Conservation (phyloP, 768 basidiomycete genomes). For the Russula brevipes region DNA sequence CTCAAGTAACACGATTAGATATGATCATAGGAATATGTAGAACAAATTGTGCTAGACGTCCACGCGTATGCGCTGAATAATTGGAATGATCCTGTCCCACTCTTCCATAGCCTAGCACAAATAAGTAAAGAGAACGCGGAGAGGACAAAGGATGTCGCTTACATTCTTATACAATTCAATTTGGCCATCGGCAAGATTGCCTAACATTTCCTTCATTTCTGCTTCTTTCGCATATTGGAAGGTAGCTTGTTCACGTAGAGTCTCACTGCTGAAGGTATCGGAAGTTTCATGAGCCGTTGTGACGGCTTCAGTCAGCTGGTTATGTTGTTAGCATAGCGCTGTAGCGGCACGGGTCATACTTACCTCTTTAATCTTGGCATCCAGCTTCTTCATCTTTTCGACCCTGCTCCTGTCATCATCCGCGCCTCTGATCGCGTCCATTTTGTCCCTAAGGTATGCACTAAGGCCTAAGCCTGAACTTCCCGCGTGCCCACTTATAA, state of each 20-base stretch:
- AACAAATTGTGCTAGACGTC: constrained; percentile 53
- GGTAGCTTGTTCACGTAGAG: constrained; percentile 80
- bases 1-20: constrained; percentile 15
- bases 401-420: constrained; percentile 92
- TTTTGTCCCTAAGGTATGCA: constrained; percentile 86
- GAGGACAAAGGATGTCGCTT: constrained; percentile 25
- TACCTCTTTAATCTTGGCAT: constrained; percentile 94
- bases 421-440: constrained; percentile 86
- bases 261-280: constrained; percentile 94
- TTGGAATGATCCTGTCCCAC: constrained; percentile 92
- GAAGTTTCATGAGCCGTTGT: constrained; percentile 92
- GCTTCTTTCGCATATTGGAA: constrained; percentile 89
- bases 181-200: constrained; percentile 86
- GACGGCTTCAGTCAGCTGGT: constrained; percentile 92
- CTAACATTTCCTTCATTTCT: constrained; percentile 96
- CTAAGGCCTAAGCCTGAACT: constrained; percentile 79
- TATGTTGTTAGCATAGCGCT: not conserved
- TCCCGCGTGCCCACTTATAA: constrained; percentile 84
- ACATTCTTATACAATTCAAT: constrained; percentile 91
- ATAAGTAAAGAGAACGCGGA: constrained; percentile 3
- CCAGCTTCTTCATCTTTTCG: constrained; percentile 90
- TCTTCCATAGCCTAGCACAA: constrained; percentile 81
- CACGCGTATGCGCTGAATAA: constrained; percentile 91
- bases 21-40: constrained; percentile 21
- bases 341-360: constrained; percentile 18